Conservation (phyloP, 1,284 basidiomycete genomes). For the Moniliella sp. region DNA sequence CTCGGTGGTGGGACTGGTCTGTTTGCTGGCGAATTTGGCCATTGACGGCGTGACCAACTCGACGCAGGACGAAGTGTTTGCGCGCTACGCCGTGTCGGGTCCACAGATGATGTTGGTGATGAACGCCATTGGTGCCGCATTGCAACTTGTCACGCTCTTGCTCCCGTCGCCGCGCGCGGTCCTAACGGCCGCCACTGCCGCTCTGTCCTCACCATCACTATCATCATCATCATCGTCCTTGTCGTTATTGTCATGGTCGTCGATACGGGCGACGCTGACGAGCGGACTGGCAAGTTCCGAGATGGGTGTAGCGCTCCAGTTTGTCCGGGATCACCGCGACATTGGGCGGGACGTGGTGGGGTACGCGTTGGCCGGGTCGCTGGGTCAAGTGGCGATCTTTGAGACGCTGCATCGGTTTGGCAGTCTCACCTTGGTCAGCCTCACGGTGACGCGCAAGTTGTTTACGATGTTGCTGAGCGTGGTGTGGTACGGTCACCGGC, state of each 20-base stretch:
- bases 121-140: slow-evolving; percentile 45
- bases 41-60: slow-evolving; percentile 86
- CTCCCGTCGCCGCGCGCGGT: slow-evolving; percentile 45
- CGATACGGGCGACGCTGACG: neutral
- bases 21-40: slow-evolving; percentile 62
- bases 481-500: slow-evolving; percentile 65
- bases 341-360: slow-evolving; percentile 56
- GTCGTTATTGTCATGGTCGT: no score
- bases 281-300: neutral
- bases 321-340: slow-evolving; percentile 57
- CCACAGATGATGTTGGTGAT: slow-evolving; percentile 99
- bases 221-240: no score
- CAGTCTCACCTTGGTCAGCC: slow-evolving; percentile 47
- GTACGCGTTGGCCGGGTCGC: slow-evolving; percentile 70
- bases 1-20: slow-evolving; percentile 41
- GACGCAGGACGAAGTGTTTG: slow-evolving; percentile 94
- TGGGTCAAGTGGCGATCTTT: slow-evolving; percentile 93
- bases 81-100: slow-evolving; percentile 49
- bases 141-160: slow-evolving; percentile 35
- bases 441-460: slow-evolving; percentile 59
- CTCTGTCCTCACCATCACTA: no score
- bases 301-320: slow-evolving; percentile 55
- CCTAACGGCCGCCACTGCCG: slow-evolving; percentile 7
- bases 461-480: slow-evolving; percentile 95
- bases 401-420: slow-evolving; percentile 92